A percentile compares a stretch with the other conserved stretches of the same genome.
Evolutionary conservation across 106 monocot genomes (phyloP).

Genomic region (Triglochin maritima): DNA sequence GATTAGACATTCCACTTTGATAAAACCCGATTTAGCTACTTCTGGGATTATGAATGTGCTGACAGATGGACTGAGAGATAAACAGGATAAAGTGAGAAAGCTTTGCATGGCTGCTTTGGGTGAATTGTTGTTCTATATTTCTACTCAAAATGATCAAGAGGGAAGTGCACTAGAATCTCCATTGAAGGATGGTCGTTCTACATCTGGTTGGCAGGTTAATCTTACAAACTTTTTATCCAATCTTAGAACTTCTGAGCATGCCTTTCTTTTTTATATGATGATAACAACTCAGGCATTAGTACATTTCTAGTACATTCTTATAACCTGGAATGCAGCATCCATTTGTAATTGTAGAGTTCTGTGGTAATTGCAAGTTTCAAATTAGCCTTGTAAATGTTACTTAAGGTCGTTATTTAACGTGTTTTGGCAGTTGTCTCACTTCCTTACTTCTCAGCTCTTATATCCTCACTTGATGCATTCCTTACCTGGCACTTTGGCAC

Average conservation of each 20-base stretch:
- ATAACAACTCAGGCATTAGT: too few relatives aligned
- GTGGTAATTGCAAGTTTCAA: too few relatives aligned
- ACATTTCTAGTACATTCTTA: too few relatives aligned
- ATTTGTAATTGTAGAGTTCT: too few relatives aligned
- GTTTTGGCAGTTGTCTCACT: too few relatives aligned
- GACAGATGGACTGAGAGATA: conserved; percentile 79
- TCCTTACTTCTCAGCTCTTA: too few relatives aligned
- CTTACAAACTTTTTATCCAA: conserved; percentile 5
- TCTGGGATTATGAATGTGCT: conserved; percentile 74
- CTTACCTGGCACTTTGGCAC: too few relatives aligned
- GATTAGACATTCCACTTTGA: conserved; percentile 83
- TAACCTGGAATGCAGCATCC: too few relatives aligned
- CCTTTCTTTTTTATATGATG: background rate
- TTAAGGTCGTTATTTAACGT: too few relatives aligned
- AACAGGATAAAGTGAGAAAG: conserved; percentile 84
- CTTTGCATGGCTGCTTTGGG: conserved; percentile 94
- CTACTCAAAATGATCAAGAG: conserved; percentile 61
- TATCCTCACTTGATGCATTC: too few relatives aligned
- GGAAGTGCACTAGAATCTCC: conserved; percentile 48
- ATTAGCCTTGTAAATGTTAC: too few relatives aligned
- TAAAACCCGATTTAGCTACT: conserved; percentile 57
- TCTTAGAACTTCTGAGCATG: background rate
- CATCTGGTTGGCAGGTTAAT: conserved; percentile 73
- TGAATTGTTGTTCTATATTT: conserved; percentile 90
- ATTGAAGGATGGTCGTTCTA: conserved; percentile 49